Evolutionary conservation across 2,329 filamentous ascomycete genomes (phyloP).

Genomic region (Byssoonygena ceratinophila): DNA sequence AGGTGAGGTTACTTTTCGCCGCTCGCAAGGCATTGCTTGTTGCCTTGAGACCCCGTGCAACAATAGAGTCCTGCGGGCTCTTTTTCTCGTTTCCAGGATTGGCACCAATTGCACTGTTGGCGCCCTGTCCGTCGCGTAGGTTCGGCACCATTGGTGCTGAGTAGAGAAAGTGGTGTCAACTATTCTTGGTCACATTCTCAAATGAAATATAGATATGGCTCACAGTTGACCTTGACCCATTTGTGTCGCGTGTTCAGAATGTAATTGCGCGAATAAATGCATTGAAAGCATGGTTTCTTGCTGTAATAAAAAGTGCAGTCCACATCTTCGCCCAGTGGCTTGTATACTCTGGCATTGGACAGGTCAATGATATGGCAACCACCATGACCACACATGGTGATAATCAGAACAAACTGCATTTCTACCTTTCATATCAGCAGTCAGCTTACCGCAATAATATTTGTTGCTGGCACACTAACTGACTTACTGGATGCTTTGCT

Average conservation of each 20-base stretch:
- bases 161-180: neutral
- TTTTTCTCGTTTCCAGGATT: neutral
- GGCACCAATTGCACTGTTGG: neutral
- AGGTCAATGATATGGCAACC: slow-evolving; percentile 8
- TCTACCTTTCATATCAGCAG: neutral
- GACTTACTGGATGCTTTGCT: neutral
- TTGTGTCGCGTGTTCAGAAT: neutral
- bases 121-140: neutral
- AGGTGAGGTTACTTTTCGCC: neutral
- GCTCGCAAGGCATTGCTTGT: neutral
- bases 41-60: neutral
- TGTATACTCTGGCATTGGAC: neutral
- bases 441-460: neutral
- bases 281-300: slow-evolving; percentile 10
- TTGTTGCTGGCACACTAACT: neutral
- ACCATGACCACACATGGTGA: slow-evolving; percentile 6
- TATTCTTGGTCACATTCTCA: neutral
- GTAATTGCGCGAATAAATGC: slow-evolving; percentile 7
- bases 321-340: neutral
- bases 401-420: slow-evolving; percentile 8
- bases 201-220: neutral
- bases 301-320: slow-evolving; percentile 6
- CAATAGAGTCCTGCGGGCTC: neutral
- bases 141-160: neutral
- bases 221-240: slow-evolving; percentile 6